Conservation (phyloP, 768 basidiomycete genomes). For the Termitomyces titanicus region DNA sequence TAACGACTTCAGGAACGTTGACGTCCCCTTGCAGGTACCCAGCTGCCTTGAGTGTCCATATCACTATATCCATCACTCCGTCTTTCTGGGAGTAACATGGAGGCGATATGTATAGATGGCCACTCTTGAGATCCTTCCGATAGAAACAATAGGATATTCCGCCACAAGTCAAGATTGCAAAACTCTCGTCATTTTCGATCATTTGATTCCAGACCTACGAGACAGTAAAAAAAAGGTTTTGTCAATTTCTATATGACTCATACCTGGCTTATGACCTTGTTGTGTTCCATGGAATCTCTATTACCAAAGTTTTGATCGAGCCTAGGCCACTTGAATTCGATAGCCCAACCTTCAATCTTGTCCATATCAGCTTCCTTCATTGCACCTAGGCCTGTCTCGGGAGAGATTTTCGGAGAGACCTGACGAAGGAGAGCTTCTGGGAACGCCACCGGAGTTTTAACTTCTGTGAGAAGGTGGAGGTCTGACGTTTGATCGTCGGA, state of each 20-base stretch:
- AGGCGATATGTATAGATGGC: not conserved
- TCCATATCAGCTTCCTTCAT: not conserved
- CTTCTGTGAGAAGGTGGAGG: not conserved
- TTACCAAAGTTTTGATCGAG: not conserved
- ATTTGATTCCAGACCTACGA: not conserved
- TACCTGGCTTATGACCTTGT: not conserved
- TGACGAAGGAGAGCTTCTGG: not conserved
- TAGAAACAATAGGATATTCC: not conserved
- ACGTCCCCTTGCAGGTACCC: not conserved
- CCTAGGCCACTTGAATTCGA: not conserved
- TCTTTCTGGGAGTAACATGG: not conserved
- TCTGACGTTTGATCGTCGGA: not conserved
- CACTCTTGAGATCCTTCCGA: not conserved
- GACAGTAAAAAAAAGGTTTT: not conserved
- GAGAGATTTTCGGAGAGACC: not conserved
- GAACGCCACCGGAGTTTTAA: too few species aligned
- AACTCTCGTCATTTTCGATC: not conserved
- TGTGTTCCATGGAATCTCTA: fast-evolving
- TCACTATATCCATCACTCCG: not conserved
- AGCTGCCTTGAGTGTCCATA: not conserved
- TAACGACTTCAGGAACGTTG: not conserved
- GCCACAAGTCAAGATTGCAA: not conserved
- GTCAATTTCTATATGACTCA: not conserved
- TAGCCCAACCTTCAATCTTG: not conserved
- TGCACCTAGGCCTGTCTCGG: too few species aligned